Conservation (phyloP, 148 eudicot species). For the Heliamphora exappendiculata region DNA sequence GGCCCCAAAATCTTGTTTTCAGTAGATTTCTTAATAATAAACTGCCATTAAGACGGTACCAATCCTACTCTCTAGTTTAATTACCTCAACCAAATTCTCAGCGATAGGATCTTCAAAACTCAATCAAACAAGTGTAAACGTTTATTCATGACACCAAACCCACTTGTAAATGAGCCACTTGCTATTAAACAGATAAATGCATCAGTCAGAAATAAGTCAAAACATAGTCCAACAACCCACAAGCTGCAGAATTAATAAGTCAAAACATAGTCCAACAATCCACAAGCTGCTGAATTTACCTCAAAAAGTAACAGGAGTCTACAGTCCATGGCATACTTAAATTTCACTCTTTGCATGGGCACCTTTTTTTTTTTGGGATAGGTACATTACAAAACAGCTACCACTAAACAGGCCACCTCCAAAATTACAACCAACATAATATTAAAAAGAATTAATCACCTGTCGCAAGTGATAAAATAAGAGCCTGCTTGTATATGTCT, state of each 20-base stretch:
- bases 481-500: not conserved
- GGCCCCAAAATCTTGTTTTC: not conserved
- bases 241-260: slow-evolving; percentile 7
- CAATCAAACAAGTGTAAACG: not conserved
- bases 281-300: slow-evolving; percentile 3
- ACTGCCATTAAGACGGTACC: not conserved
- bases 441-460: not conserved
- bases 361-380: not conserved
- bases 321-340: not conserved
- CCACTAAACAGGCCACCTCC: not conserved
- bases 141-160: not conserved
- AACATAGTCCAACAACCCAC: not conserved
- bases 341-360: not conserved
- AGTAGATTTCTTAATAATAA: not conserved
- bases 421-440: not conserved
- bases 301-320: not conserved
- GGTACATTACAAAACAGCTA: not conserved
- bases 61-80: not conserved
- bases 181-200: not conserved
- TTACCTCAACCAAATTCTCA: not conserved
- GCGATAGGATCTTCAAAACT: not conserved
- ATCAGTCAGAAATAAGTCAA: not conserved
- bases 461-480: not conserved
- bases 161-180: not conserved
- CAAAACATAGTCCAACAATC: not conserved